These are phyloP conservation scores for Tylopilus sp. DNA, from an alignment of 1,284 basidiomycete genomes.

Conservation along the genomic window DNA sequence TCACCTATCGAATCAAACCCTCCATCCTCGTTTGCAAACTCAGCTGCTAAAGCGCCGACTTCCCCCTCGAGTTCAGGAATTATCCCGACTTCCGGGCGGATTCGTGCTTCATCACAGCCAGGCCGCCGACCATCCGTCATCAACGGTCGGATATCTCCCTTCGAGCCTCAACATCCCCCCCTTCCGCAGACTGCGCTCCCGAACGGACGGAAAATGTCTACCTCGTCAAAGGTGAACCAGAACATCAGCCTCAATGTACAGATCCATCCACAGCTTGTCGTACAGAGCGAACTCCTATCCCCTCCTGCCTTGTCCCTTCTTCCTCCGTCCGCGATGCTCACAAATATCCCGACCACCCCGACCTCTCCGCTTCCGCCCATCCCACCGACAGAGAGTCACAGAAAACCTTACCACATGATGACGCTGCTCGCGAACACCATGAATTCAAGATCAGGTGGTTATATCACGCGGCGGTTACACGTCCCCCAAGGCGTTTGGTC, in stretches of 20 bases:
- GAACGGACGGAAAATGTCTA: constrained; percentile 55
- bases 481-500: constrained; percentile 90
- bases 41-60: constrained; percentile 38
- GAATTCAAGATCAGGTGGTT: constrained; percentile 77
- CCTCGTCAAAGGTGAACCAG: constrained; percentile 54
- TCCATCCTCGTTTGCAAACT: constrained; percentile 43
- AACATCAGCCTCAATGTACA: constrained; percentile 37
- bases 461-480: constrained; percentile 82
- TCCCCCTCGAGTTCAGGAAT: constrained; percentile 39
- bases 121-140: constrained; percentile 56
- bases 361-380: constrained; percentile 66
- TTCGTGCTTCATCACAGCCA: constrained; percentile 64
- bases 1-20: constrained; percentile 55
- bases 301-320: constrained; percentile 42
- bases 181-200: constrained; percentile 39
- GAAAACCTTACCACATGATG: constrained; percentile 90
- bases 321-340: constrained; percentile 48
- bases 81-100: constrained; percentile 40
- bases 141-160: constrained; percentile 45
- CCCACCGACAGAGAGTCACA: constrained; percentile 66
- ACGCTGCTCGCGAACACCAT: constrained; percentile 74
- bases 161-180: constrained; percentile 45
- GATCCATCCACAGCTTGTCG: constrained; percentile 42
- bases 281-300: constrained; percentile 50
- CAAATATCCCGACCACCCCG: constrained; percentile 62